Conservation (phyloP, 1,139 yeast species). For the Maudiozyma humilis region DNA sequence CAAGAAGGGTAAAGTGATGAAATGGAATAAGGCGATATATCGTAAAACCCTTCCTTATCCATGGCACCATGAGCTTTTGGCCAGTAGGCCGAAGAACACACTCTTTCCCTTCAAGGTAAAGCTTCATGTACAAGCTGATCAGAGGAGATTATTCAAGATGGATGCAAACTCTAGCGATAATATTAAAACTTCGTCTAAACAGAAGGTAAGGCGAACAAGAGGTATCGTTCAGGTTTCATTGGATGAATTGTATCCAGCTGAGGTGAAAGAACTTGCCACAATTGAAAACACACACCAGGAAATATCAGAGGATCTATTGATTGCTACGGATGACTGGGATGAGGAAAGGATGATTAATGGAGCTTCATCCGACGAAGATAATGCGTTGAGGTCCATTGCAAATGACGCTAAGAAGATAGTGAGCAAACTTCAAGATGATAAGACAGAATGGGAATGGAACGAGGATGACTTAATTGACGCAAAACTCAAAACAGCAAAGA, state of each 20-base stretch:
- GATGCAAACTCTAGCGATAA: constrained; percentile 10
- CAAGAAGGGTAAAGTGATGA: constrained; percentile 26
- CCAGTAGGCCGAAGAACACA: constrained; percentile 16
- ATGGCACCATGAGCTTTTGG: constrained; percentile 22
- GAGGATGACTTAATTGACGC: constrained; percentile 82
- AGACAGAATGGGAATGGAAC: constrained; percentile 40
- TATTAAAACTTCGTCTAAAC: constrained; percentile 11
- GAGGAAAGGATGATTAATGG: constrained; percentile 47
- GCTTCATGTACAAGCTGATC: constrained; percentile 31
- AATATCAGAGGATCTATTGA: constrained; percentile 48
- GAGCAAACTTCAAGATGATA: constrained; percentile 25
- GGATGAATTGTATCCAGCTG: constrained; percentile 29
- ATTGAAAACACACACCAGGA: constrained; percentile 18
- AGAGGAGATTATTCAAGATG: constrained; percentile 23
- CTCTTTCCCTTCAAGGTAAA: constrained; percentile 25
- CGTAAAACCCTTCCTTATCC: constrained; percentile 24
- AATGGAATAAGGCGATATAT: constrained; percentile 29
- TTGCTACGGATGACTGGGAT: constrained; percentile 83
- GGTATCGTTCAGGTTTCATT: constrained; percentile 20
- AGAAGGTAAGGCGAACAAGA: constrained; percentile 12
- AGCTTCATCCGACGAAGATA: constrained; percentile 6
- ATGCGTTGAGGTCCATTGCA: too few species aligned
- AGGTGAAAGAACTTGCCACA: constrained; percentile 21
- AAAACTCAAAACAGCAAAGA: constrained; percentile 41
- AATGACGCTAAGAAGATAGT: constrained; percentile 10